Base-by-base conservation (phyloP, 225 moss, liverwort and hornwort genomes). In the Polytrichum commune region DNA sequence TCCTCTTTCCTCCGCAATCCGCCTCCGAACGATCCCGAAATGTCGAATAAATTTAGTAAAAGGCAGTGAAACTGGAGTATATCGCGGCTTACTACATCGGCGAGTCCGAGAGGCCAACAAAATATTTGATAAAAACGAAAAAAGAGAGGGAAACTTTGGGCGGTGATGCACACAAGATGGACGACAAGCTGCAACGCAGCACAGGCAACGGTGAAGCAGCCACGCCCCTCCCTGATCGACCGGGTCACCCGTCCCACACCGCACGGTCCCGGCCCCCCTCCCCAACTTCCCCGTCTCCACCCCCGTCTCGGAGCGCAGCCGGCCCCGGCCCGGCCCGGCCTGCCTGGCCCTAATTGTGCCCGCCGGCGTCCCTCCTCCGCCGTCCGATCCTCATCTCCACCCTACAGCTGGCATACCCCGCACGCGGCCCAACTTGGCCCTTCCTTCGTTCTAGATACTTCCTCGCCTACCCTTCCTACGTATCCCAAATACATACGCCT, bases 281-380 rank as follows among this genome's bases (percentile, higher is more conserved):
- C 71, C 27, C n/a, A 26, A 25, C 63, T 27, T 63, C 63, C 16
- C 63, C 25, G 24, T 28, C 63, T 24, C 13, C 69, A 68, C 60
- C 62, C 73, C 84, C 70, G 54, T 70, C 56, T 67, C 69, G 28
- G 66, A 19, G 35, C 66, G 68, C 18, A 19, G 27, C 25, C 25
- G 55, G 6, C 16, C 54, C 26, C 25, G 23, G 68, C 53, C 10
- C 23, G 18, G 54, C 27, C 54, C 6, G 54, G 68, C 68, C 55
- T 68, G 68, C 55, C 55, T 68, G 68, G 68, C 68, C 68, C 68
- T 68, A 68, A 68, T 68, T 68, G 27, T 54, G 68, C 54, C 25
- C 25, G 68, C 68, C 68, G 55, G 68, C 68, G 68, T 54, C 2
- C 5, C 6, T 16, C 10, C 1, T 2, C 20, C 5, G 26, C 54